Evolutionary conservation across 2,329 filamentous ascomycete species (phyloP).

Genomic region (Aaosphaeria arxii): DNA sequence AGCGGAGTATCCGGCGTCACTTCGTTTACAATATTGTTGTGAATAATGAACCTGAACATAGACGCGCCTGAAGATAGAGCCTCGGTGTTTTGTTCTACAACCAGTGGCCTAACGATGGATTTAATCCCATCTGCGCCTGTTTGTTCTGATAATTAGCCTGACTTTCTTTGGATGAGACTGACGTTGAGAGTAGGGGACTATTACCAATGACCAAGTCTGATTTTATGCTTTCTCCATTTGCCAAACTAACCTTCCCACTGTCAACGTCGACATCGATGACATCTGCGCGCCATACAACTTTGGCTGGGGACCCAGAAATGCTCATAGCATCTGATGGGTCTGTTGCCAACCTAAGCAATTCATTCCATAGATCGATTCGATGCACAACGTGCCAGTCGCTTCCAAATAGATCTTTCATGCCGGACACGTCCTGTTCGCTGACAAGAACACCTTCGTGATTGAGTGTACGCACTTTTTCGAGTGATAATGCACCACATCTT

Average conservation of each 20-base stretch:
- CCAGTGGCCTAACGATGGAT: background rate
- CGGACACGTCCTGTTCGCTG: background rate
- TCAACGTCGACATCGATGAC: slow-evolving; percentile 6
- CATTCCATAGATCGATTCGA: slow-evolving; percentile 5
- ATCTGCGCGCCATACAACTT: slow-evolving; percentile 3
- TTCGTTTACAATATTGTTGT: background rate
- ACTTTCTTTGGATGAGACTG: background rate
- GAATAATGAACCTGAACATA: slow-evolving; percentile 3
- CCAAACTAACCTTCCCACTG: slow-evolving; percentile 1
- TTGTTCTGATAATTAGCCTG: background rate
- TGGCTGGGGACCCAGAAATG: slow-evolving; percentile 1
- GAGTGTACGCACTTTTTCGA: background rate
- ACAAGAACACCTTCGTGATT: background rate
- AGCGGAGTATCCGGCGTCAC: slow-evolving; percentile 2
- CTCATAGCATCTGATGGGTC: background rate
- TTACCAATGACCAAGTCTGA: slow-evolving; percentile 3
- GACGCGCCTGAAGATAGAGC: slow-evolving; percentile 4
- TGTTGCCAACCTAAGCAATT: slow-evolving; percentile 4
- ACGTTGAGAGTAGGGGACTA: background rate
- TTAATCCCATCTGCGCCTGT: slow-evolving; percentile 5
- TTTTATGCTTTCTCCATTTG: slow-evolving; percentile 1
- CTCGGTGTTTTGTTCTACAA: background rate
- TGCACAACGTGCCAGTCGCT: background rate
- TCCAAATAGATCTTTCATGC: background rate
- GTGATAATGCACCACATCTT: background rate